A percentile compares a stretch with the other conserved stretches of the same genome.
Conservation (phyloP, 805 yeast species). For the Yamadazyma kitorensis region DNA sequence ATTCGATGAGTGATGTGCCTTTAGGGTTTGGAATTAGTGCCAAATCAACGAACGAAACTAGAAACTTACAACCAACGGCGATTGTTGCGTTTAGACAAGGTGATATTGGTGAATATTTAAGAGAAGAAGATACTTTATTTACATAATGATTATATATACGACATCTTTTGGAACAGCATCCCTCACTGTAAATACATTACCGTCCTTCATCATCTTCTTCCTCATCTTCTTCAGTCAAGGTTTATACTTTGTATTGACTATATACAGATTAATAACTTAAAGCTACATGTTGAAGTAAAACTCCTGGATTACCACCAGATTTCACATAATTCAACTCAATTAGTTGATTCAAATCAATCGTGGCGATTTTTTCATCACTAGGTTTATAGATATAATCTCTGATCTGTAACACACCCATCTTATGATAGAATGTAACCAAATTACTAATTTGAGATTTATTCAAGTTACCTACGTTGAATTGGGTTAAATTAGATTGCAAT, state of each 20-base stretch:
- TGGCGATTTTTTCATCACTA: constrained; percentile 4
- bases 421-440: constrained; percentile 31
- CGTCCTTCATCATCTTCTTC: no score
- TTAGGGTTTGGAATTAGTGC: constrained; percentile 95
- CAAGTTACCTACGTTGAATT: constrained; percentile 24
- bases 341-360: constrained; percentile 17
- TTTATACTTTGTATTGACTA: no score
- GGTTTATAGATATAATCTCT: constrained; percentile 32
- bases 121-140: constrained; percentile 96
- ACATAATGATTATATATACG: constrained; percentile 44
- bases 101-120: constrained; percentile 94
- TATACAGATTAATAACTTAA: constrained; percentile 19
- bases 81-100: constrained; percentile 96
- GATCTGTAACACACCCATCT: constrained; percentile 30
- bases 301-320: constrained; percentile 42
- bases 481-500: constrained; percentile 28
- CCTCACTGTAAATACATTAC: not conserved
- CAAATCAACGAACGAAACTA: constrained; percentile 83
- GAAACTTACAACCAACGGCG: constrained; percentile 86
- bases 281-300: constrained; percentile 29
- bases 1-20: constrained; percentile 88
- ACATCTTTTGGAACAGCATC: not conserved
- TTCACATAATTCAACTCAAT: constrained; percentile 29
- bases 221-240: no score
- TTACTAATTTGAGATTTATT: constrained; percentile 28